Evolutionary conservation across 2,329 filamentous ascomycete genomes (phyloP), one percentile per base, ranked within the genome.

Genomic region (Aotearoamyces nothofagi): DNA sequence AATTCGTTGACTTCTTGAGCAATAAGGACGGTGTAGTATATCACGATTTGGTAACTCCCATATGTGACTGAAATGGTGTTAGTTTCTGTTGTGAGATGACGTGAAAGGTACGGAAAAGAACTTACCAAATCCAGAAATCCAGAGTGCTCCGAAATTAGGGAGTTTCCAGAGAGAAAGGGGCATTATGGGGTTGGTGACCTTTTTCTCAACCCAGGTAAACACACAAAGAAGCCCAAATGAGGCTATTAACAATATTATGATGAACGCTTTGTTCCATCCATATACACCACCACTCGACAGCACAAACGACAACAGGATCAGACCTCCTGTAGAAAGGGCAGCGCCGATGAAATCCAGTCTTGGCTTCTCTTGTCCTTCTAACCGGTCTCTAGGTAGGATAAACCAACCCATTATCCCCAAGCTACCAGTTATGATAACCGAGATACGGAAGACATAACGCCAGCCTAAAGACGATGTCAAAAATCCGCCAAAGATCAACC

Each of bases 201-300:
- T 58, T 36, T 57, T 59, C 39, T 60, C 55, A 6, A 56, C 44
- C 17, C 49, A 44, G 1, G 47, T 46, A 24, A 60, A 60, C 5
- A 46, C 39, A 4, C 45, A 47, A 3, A 60, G 47, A 29, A 60
- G 37, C 2, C 39, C 47, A 12, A 59, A 39, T 4, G 53, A 50
- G 1, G 55, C 16, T 3, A 60, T 35, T 5, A 60, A 38, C 2
- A 60, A 39, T 7, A 49, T 53, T 15, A 60, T 58, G 31, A 60
- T 56, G 27, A 60, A 60, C 2, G 57, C 50, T 25, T 52, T 52
- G 26, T 47, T 50, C 57, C 57, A 60, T 10, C 57, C 57, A 33
- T 60, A 60, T n/a, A 52, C 47, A 11, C 57, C 56, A 3, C 57
- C 57, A 33, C 55, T 55, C 1, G 55, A 57, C 0, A 60, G 46